phyloP scores from a whole-genome alignment of 257 asterid species.

The Verbena officinalis region DNA sequence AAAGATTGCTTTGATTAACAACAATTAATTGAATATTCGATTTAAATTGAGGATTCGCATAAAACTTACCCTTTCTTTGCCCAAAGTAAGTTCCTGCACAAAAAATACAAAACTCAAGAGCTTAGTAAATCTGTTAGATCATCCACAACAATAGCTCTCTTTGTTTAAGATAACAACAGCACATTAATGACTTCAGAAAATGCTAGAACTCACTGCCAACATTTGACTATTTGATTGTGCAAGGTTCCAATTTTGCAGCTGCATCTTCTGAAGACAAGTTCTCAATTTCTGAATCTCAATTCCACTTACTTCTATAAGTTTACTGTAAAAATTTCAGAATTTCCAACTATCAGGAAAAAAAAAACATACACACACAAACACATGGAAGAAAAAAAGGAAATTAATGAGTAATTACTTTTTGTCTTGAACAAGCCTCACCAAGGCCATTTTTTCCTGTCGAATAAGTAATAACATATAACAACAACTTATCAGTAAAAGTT shows the following conservation, averaged over 20 bases:
- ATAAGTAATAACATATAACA: constrained; percentile 1
- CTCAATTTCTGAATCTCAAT: constrained; percentile 69
- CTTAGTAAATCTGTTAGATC: constrained; percentile 14
- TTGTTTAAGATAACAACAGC: neutral
- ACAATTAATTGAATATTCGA: neutral
- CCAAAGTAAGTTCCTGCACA: constrained; percentile 74
- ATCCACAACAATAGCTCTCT: neutral
- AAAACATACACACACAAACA: neutral
- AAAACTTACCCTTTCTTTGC: constrained; percentile 68
- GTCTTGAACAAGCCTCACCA: constrained; percentile 76
- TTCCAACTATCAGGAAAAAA: neutral
- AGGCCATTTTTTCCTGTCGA: constrained; percentile 74
- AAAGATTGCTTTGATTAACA: constrained; percentile 15
- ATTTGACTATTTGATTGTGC: constrained; percentile 85
- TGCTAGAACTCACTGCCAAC: constrained; percentile 55
- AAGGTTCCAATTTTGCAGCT: constrained; percentile 80
- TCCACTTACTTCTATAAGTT: constrained; percentile 76
- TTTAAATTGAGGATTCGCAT: neutral
- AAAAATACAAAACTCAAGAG: constrained; percentile 13
- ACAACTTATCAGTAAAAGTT: neutral
- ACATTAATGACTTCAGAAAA: neutral
- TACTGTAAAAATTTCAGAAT: constrained; percentile 50
- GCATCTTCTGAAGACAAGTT: constrained; percentile 70
- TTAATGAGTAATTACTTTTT: constrained; percentile 47
- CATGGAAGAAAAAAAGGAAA: neutral